Percentiles rank a stretch among this genome's conserved stretches.
phyloP scores from a whole-genome alignment of 2,329 filamentous ascomycete species.

The Huntiella bhutanensis region DNA sequence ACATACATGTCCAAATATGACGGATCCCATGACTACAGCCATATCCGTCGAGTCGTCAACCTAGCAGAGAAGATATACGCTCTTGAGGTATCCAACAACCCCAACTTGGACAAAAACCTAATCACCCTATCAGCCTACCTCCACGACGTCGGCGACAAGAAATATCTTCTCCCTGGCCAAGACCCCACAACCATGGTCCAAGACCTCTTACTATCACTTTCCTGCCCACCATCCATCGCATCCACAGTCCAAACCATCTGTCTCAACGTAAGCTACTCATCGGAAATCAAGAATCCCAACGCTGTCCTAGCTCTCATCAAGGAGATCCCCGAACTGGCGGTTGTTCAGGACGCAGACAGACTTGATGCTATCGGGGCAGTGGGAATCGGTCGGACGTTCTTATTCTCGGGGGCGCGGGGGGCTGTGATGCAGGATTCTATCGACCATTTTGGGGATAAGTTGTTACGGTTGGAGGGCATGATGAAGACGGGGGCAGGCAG shows the following conservation, averaged over 20 bases:
- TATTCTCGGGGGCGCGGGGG: conserved; percentile 47
- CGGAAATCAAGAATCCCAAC: conserved; percentile 47
- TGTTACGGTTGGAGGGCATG: conserved; percentile 43
- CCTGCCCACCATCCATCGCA: conserved; percentile 39
- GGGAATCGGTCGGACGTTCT: conserved; percentile 50
- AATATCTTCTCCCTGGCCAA: conserved; percentile 46
- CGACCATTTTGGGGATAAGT: conserved; percentile 59
- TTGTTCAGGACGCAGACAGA: conserved; percentile 84
- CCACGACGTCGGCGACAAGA: conserved; percentile 80
- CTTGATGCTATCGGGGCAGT: conserved; percentile 82
- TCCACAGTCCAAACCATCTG: conserved; percentile 52
- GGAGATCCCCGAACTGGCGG: conserved; percentile 28
- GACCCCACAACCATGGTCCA: conserved; percentile 37
- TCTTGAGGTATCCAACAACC: conserved; percentile 21
- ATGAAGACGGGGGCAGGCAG: conserved; percentile 43
- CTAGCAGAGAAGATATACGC: conserved; percentile 48
- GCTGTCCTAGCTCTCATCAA: conserved; percentile 42
- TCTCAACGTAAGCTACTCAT: conserved; percentile 58
- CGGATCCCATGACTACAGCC: conserved; percentile 71
- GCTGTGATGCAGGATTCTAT: conserved; percentile 45
- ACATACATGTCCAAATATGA: conserved; percentile 64
- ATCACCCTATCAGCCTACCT: conserved; percentile 54
- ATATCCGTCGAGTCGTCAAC: conserved; percentile 63
- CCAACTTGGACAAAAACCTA: conserved; percentile 18
- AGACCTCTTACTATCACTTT: conserved; percentile 34